Evolutionary conservation across 139 green algal species (phyloP).

Genomic region (Chloropicon primus): DNA sequence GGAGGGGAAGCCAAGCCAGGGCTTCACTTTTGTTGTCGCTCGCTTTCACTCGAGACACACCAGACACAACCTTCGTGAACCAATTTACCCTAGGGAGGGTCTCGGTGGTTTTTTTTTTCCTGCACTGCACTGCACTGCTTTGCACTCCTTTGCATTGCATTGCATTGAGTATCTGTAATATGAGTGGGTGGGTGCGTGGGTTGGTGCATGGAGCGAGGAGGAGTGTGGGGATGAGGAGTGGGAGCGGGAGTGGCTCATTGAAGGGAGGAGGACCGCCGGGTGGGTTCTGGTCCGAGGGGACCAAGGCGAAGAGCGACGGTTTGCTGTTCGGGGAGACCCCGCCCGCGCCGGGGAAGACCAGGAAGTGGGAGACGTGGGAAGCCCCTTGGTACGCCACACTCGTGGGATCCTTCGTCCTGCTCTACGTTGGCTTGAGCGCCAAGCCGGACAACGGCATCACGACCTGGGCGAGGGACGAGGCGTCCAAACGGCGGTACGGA

Average conservation of each 20-base stretch:
- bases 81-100: too few relatives aligned
- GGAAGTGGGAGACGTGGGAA: conserved; percentile 75
- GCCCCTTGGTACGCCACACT: conserved; percentile 43
- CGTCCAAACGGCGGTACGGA: background rate
- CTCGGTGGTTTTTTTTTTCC: too few relatives aligned
- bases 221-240: background rate
- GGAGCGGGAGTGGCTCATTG: background rate
- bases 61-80: too few relatives aligned
- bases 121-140: too few relatives aligned
- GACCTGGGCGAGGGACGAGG: conserved; percentile 19
- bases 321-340: conserved; percentile 72
- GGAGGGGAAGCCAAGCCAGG: too few relatives aligned
- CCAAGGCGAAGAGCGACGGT: conserved; percentile 47
- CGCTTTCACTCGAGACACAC: too few relatives aligned
- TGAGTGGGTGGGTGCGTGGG: too few relatives aligned
- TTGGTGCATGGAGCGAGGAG: background rate
- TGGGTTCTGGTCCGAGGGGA: conserved; percentile 21
- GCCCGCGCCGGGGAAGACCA: conserved; percentile 42
- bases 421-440: conserved; percentile 14
- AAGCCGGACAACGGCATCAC: conserved; percentile 27
- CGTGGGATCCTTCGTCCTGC: conserved; percentile 12
- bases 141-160: too few relatives aligned
- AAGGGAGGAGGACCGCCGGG: too few relatives aligned
- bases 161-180: too few relatives aligned
- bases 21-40: too few relatives aligned